Evolutionary conservation across 352 stramenopile genomes (phyloP), one percentile per base, ranked within the genome.

Genomic region (Paralagenidium karlingii): DNA sequence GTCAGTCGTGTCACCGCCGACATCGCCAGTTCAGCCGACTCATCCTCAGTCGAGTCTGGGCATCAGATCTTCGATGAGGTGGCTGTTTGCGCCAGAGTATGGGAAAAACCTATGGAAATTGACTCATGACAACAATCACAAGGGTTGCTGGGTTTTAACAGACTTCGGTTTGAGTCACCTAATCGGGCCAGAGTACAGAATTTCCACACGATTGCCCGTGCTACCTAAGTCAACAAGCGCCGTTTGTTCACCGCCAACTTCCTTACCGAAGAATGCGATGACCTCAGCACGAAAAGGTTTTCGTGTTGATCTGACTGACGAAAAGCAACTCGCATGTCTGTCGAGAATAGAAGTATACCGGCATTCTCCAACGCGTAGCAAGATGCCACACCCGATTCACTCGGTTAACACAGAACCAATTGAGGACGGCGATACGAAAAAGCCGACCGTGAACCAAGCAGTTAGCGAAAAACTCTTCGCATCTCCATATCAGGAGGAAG

Each of bases 141-240:
- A 81, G 45, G 44, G 55, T 1, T 85, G 66, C 38, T 82, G 71
- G 71, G 60, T 85, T 20, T 51, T 85, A 39, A 82, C 71, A 2
- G 63, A 81, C 1, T 49, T 60, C 10, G 68, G 68, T 12, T 61
- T 85, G 27, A 54, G 75, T 33, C 52, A 58, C 8, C 53, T 82
- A 15, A 77, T 85, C 19, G 71, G 71, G 1, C 66, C 68, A 3
- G 66, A 82, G 46, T 85, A 78, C 30, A 44, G 49, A 32, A 59
- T 85, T 24, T 71, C 61, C 1, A 74, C 71, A 1, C 61, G 71
- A 10, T 24, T 67, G 0, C 34, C 63, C 3, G 48, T 85, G 13
- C 43, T 69, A 0, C 66, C n/a, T n/a, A n/a, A n/a, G n/a, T n/a
- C 63, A 18, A 24, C 31, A 0, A 5, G 33, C 43, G 19, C 40